These are phyloP conservation scores for Leucocoprinus leucothites DNA, from an alignment of 768 basidiomycete genomes.

Conservation along the genomic window DNA sequence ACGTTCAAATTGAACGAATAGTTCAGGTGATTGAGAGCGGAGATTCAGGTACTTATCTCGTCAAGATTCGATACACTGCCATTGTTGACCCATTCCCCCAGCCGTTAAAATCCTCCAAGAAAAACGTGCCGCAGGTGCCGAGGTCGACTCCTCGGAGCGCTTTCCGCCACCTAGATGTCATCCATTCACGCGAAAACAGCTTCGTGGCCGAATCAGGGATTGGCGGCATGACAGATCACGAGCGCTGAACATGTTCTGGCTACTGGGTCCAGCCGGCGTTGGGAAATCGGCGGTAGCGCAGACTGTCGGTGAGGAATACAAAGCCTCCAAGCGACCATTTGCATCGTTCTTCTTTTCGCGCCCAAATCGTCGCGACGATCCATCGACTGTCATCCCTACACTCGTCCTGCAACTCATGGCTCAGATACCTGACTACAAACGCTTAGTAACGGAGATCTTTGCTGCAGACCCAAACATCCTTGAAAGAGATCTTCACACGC, in stretches of 20 bases:
- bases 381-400: neutral
- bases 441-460: neutral
- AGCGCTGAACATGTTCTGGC: constrained; percentile 6
- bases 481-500: neutral
- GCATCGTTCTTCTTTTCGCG: constrained; percentile 10
- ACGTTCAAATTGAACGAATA: too few species aligned
- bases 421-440: neutral
- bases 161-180: neutral
- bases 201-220: neutral
- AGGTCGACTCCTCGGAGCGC: neutral
- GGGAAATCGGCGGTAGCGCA: constrained; percentile 10
- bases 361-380: neutral
- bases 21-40: too few species aligned
- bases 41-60: too few species aligned
- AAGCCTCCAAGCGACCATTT: neutral
- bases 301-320: constrained; percentile 1
- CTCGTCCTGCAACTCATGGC: neutral
- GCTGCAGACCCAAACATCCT: neutral
- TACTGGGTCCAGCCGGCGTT: constrained; percentile 6
- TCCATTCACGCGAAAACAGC: neutral
- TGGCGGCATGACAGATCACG: neutral
- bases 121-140: neutral
- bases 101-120: too few species aligned
- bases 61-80: too few species aligned
- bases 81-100: too few species aligned